Conservation (phyloP, 768 basidiomycete species). For the Hygrocybe coccinea region DNA sequence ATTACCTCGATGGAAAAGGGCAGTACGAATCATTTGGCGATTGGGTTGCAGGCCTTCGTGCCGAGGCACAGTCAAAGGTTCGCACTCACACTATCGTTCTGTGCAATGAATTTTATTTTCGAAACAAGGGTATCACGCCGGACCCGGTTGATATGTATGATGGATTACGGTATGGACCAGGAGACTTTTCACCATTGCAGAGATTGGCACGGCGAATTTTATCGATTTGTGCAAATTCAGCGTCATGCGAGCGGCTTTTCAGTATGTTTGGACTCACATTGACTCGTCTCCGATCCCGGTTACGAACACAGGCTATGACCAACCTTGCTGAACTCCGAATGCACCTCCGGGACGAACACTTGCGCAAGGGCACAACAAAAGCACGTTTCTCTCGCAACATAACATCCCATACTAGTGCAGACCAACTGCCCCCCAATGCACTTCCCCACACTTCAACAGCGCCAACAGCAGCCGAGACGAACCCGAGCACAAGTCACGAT, state of each 20-base stretch:
- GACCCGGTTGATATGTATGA: conserved; percentile 10
- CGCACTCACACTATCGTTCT: not conserved
- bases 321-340: conserved; percentile 28
- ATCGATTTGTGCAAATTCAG: conserved; percentile 25
- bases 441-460: not conserved
- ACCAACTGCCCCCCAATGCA: too few relatives aligned
- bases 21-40: not conserved
- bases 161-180: not conserved
- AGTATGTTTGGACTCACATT: conserved; percentile 28
- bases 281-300: conserved; percentile 21
- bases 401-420: not conserved
- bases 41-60: not conserved
- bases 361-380: not conserved
- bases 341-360: conserved; percentile 16
- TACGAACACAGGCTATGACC: conserved; percentile 15
- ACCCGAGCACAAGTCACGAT: too few relatives aligned
- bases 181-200: conserved; percentile 13
- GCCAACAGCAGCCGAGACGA: not conserved
- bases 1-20: not conserved
- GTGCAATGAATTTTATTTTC: not conserved
- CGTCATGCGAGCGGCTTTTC: conserved; percentile 15
- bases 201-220: conserved; percentile 18
- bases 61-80: not conserved
- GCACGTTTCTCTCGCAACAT: not conserved
- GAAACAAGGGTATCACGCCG: not conserved